Evolutionary conservation across 192 early-diverging fungal species (phyloP).

Genomic region (Coemansia aciculifera): DNA sequence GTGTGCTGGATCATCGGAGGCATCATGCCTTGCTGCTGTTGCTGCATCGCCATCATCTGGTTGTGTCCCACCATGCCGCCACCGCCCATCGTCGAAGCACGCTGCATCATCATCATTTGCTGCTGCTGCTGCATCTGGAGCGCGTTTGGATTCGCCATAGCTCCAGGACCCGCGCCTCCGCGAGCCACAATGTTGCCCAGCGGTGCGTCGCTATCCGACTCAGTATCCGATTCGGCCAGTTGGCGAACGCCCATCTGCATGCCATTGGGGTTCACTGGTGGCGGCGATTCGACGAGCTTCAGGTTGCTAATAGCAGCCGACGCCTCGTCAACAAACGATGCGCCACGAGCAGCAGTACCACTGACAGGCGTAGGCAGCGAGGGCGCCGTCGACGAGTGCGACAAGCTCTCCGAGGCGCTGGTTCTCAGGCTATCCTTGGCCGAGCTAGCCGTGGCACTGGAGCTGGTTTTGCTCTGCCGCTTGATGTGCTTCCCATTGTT

Average conservation of each 20-base stretch:
- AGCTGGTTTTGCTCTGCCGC: slow-evolving; percentile 34
- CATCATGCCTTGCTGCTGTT: slow-evolving; percentile 34
- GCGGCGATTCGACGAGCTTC: slow-evolving; percentile 45
- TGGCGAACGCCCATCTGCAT: slow-evolving; percentile 22
- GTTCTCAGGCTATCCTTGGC: slow-evolving; percentile 36
- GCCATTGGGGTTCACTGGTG: slow-evolving; percentile 14
- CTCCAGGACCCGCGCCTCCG: slow-evolving; percentile 14
- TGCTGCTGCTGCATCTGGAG: slow-evolving; percentile 31
- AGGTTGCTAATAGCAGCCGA: slow-evolving; percentile 47
- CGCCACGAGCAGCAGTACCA: slow-evolving; percentile 20
- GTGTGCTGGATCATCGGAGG: slow-evolving; percentile 22
- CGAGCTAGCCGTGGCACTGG: slow-evolving; percentile 29
- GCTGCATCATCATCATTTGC: slow-evolving; percentile 42
- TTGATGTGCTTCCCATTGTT: slow-evolving; percentile 24
- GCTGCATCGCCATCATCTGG: slow-evolving; percentile 32
- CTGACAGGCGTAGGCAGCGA: slow-evolving; percentile 40
- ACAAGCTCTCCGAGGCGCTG: slow-evolving; percentile 24
- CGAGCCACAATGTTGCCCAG: slow-evolving; percentile 40
- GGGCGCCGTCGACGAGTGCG: slow-evolving; percentile 32
- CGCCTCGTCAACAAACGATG: slow-evolving; percentile 48
- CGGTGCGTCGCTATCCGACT: slow-evolving; percentile 44
- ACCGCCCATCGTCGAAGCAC: slow-evolving; percentile 31
- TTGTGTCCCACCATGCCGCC: slow-evolving; percentile 17
- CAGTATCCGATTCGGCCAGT: slow-evolving; percentile 40
- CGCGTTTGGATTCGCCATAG: slow-evolving; percentile 15